Evolutionary conservation across 495 filamentous ascomycete genomes (phyloP).

Genomic region (Tuber umbilicatum): DNA sequence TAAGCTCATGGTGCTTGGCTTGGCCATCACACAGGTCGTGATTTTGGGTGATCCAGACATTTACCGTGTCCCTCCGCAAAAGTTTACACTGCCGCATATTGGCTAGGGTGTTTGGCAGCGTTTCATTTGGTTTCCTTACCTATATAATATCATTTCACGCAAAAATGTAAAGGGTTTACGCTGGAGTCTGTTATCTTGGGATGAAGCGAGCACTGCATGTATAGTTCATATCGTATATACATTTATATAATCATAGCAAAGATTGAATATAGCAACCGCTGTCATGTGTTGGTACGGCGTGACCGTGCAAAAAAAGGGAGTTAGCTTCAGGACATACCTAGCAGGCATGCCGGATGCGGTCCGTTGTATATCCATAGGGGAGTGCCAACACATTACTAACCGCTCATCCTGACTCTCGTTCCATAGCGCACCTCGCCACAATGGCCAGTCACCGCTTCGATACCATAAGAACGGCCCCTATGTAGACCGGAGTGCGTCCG

Average conservation of each 20-base stretch:
- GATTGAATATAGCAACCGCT: background rate
- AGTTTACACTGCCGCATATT: background rate
- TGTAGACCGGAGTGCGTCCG: too few relatives aligned
- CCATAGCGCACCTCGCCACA: too few relatives aligned
- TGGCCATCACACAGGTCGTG: background rate
- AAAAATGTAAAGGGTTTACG: background rate
- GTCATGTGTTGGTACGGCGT: background rate
- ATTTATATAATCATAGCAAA: background rate
- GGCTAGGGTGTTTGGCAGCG: background rate
- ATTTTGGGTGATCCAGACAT: background rate
- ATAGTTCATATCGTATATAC: background rate
- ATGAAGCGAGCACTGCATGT: background rate
- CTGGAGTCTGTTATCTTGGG: background rate
- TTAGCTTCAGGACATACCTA: too few relatives aligned
- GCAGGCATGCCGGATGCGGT: background rate
- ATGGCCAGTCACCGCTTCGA: too few relatives aligned
- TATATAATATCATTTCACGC: background rate
- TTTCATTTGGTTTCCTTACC: background rate
- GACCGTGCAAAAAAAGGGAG: too few relatives aligned
- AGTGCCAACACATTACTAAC: too few relatives aligned
- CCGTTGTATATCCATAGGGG: too few relatives aligned
- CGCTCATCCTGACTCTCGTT: too few relatives aligned
- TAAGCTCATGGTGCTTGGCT: background rate
- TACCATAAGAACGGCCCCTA: too few relatives aligned
- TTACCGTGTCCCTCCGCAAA: background rate